Percentiles rank a stretch among this genome's conserved stretches.
phyloP scores from a whole-genome alignment of 2,329 filamentous ascomycete genomes.

The Xylariaceae sp. region DNA sequence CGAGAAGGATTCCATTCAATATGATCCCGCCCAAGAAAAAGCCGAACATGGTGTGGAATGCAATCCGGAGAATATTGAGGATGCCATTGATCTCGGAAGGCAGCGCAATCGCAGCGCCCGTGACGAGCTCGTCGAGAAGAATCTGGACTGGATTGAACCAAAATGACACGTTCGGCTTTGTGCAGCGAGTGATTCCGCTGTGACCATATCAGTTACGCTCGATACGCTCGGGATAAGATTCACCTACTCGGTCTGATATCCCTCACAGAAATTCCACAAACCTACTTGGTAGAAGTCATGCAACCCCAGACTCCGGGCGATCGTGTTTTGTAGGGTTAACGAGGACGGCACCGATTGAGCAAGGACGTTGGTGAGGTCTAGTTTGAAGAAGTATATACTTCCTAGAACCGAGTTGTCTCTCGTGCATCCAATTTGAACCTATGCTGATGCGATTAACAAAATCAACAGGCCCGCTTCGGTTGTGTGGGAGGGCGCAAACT shows the following conservation, averaged over 20 bases:
- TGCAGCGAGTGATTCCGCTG: conserved; percentile 71
- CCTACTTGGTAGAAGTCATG: conserved; percentile 95
- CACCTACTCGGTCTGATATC: conserved; percentile 59
- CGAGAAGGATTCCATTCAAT: conserved; percentile 66
- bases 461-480: neutral
- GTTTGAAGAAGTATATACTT: conserved; percentile 75
- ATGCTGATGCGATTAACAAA: conserved; percentile 2
- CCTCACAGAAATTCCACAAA: conserved; percentile 88
- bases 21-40: conserved; percentile 71
- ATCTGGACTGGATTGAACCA: conserved; percentile 91
- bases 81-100: conserved; percentile 68
- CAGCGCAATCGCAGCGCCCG: conserved; percentile 76
- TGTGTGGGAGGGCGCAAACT: neutral
- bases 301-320: conserved; percentile 77
- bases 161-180: conserved; percentile 62
- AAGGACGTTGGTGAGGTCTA: conserved; percentile 78
- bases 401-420: conserved; percentile 55
- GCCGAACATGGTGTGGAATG: conserved; percentile 81
- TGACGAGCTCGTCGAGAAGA: conserved; percentile 69
- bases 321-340: conserved; percentile 69
- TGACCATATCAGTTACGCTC: conserved; percentile 37
- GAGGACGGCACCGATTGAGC: conserved; percentile 66
- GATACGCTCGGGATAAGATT: neutral
- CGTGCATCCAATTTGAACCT: conserved; percentile 68
- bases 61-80: conserved; percentile 66